phyloP scores from a whole-genome alignment of 345 rosid genomes.

The Lepidium sativum region DNA sequence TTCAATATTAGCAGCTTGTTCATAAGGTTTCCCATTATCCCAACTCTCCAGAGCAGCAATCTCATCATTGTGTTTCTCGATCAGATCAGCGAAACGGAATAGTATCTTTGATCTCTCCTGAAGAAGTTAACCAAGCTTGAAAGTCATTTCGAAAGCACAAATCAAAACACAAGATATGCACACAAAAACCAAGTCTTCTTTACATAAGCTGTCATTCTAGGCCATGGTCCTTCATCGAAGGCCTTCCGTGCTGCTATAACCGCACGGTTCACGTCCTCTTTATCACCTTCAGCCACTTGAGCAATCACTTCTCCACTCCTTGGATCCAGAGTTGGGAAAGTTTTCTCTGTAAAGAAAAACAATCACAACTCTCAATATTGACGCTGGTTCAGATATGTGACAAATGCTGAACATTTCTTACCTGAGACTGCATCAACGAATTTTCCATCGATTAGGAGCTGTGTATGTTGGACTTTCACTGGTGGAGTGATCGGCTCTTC shows the following conservation, averaged over 20 bases:
- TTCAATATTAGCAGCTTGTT: slow-evolving; percentile 65
- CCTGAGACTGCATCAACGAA: slow-evolving; percentile 88
- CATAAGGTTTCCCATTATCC: slow-evolving; percentile 88
- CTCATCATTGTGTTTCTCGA: slow-evolving; percentile 81
- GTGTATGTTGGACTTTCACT: slow-evolving; percentile 42
- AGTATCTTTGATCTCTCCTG: slow-evolving; percentile 79
- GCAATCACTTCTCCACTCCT: slow-evolving; percentile 31
- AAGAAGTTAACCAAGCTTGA: background rate
- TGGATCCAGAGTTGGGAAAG: slow-evolving; percentile 31
- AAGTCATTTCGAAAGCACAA: background rate
- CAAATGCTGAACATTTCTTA: slow-evolving; percentile 8
- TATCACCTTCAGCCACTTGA: slow-evolving; percentile 34
- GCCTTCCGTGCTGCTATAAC: slow-evolving; percentile 32
- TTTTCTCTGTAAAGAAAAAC: slow-evolving; percentile 23
- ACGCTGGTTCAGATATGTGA: background rate
- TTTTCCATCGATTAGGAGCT: slow-evolving; percentile 71
- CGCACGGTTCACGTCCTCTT: slow-evolving; percentile 31
- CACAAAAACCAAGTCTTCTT: background rate
- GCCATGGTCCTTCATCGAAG: slow-evolving; percentile 34
- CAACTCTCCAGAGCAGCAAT: slow-evolving; percentile 81
- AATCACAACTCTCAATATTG: background rate
- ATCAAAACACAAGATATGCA: background rate
- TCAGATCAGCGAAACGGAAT: slow-evolving; percentile 67
- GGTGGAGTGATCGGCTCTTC: slow-evolving; percentile 61
- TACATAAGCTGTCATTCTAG: slow-evolving; percentile 38